Evolutionary conservation across 768 basidiomycete genomes (phyloP), one percentile per base, ranked within the genome.

Genomic region (Lactarius sp.): DNA sequence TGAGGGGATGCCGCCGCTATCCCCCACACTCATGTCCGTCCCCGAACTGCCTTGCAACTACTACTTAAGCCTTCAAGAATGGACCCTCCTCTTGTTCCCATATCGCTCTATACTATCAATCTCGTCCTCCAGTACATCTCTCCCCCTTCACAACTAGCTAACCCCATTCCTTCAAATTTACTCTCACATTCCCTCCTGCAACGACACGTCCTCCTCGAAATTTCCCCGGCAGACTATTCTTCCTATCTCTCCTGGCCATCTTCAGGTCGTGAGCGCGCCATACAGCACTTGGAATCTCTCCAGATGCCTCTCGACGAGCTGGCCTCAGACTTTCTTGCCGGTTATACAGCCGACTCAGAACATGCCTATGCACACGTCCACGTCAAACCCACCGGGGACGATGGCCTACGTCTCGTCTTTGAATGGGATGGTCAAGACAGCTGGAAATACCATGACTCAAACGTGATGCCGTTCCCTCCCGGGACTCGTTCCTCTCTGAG

Each of bases 381-480:
- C 69, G 75, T 85, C 76, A 76, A 77, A 61, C 66, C 75, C 9
- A 65, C 64, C 73, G 58, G 62, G 20, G 59, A 64, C 33, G 67
- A 74, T 46, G 78, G 74, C 2, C 74, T 88, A 65, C 81, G 87
- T 65, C 77, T 91, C 53, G 75, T 90, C 67, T 89, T 92, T 71
- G 83, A 81, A 41, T 89, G 86, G 85, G 82, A 88, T 56, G 75
- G 74, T 20, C 49, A 52, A 6, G 74, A 76, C 10, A 74, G 73
- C 27, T 92, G 90, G 90, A 83, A 78, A 70, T 92, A 88, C 70
- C 87, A 88, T 73, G 85, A 90, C 72, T 73, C 81, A 41, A 77
- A 80, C 42, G 71, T 81, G 69, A 88, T 90, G 85, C 88, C 88
- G 12, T 89, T 90, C 70, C 89, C 89, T 16, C 69, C 77, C 20